Evolutionary conservation across 768 basidiomycete species (phyloP).

Genomic region (Pleurotus eryngii): DNA sequence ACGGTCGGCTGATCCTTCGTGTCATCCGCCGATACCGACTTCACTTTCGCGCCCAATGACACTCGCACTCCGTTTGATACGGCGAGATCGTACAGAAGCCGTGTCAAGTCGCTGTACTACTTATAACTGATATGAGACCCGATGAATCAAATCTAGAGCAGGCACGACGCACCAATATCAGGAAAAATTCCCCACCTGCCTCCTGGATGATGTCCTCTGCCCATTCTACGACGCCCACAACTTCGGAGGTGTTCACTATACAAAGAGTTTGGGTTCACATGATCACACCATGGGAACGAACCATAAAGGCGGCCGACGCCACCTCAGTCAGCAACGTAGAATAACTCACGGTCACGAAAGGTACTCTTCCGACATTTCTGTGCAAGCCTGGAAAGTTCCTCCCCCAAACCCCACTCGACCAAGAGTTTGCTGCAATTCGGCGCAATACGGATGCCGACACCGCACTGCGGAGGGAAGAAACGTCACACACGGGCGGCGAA

Average conservation of each 20-base stretch:
- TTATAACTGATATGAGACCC: slow-evolving; percentile 3
- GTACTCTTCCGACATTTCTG: slow-evolving; percentile 28
- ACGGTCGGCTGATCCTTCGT: slow-evolving; percentile 18
- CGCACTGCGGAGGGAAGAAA: slow-evolving; percentile 17
- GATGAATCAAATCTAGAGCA: not conserved
- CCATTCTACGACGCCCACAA: slow-evolving; percentile 44
- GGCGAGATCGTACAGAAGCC: slow-evolving; percentile 40
- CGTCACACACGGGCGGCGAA: no score
- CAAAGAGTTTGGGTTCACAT: not conserved
- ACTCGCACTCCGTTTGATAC: slow-evolving; percentile 36
- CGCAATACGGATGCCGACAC: slow-evolving; percentile 44
- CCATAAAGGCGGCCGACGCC: not conserved
- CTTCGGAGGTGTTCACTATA: slow-evolving; percentile 42
- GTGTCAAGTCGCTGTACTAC: slow-evolving; percentile 46
- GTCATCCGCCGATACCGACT: slow-evolving; percentile 23
- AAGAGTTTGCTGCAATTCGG: slow-evolving; percentile 52
- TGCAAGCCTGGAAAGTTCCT: slow-evolving; percentile 31
- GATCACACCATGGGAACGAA: not conserved
- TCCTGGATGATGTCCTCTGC: slow-evolving; percentile 45
- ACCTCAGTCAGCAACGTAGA: not conserved
- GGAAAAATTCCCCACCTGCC: slow-evolving; percentile 45
- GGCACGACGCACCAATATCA: slow-evolving; percentile 40
- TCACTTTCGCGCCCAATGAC: slow-evolving; percentile 26
- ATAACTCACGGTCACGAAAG: slow-evolving; percentile 31
- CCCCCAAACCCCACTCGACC: slow-evolving; percentile 46